These are phyloP conservation scores for Heracleum sosnowskyi DNA, from an alignment of 129 eudicot species.

Conservation along the genomic window DNA sequence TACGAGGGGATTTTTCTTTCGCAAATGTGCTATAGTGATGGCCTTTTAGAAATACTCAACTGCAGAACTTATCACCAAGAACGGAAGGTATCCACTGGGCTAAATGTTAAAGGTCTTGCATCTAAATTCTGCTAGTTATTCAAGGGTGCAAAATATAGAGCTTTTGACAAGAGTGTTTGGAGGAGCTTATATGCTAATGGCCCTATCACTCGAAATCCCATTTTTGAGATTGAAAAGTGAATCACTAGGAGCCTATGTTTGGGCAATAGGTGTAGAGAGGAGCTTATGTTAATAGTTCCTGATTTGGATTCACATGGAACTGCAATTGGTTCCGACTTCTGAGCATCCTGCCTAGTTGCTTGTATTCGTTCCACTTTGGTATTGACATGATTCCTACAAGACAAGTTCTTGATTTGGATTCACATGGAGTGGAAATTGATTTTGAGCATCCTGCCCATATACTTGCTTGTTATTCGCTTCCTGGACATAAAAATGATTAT, in stretches of 20 bases:
- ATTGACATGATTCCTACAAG: constrained; percentile 28
- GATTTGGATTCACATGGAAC: neutral
- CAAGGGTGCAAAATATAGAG: constrained; percentile 30
- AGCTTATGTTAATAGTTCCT: neutral
- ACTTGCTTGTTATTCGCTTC: constrained; percentile 26
- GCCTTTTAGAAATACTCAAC: neutral
- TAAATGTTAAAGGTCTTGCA: constrained; percentile 1
- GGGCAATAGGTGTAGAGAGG: neutral
- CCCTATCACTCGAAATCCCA: neutral
- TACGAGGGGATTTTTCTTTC: constrained; percentile 25
- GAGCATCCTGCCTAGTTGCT: constrained; percentile 27
- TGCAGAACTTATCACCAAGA: neutral
- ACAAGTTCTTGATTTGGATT: constrained; percentile 2
- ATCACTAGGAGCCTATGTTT: neutral
- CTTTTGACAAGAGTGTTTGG: constrained; percentile 10
- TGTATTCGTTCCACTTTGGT: constrained; percentile 20
- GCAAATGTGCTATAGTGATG: no score
- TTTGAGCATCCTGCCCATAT: constrained; percentile 19
- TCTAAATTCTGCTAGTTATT: constrained; percentile 19
- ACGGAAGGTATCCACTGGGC: neutral
- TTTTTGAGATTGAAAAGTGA: neutral
- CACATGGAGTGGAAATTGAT: neutral
- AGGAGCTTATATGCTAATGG: neutral
- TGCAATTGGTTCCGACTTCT: neutral
- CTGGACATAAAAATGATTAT: constrained; percentile 21